Evolutionary conservation across 2,329 filamentous ascomycete species (phyloP), one percentile per base, ranked within the genome.

Genomic region (Ceratocystis harringtonii): DNA sequence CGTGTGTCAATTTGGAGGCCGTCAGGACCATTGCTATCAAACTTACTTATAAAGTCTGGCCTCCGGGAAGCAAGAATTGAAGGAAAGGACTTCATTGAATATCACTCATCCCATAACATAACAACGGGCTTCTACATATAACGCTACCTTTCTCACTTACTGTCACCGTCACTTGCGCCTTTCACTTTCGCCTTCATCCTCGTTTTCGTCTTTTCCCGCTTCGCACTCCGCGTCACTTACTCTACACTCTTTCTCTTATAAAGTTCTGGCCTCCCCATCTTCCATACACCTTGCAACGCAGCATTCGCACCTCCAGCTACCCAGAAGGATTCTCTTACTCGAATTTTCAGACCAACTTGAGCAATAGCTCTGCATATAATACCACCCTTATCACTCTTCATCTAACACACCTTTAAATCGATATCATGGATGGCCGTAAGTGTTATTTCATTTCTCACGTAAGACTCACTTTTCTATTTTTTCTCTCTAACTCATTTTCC

Each of bases 351-450:
- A 28, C 48, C 19, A 15, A 52, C 8, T 52, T 25, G 3, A 25
- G 19, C 48, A 19, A 28, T 28, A 52, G 19, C 7, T 52, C 22
- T 10, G 1, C 48, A 25, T 25, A 19, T 25, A 52, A n/a, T 25
- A 52, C 48, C 17, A 52, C 45, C 6, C 8, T 52, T 1, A 3
- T 10, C 17, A 15, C 12, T 25, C 25, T 52, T 15, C 22, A 10
- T 52, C 48, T 2, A 25, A 52, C 48, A 28, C 7, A 15, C 48
- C 7, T 52, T 25, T 6, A 25, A 2, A 25, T 28, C 19, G 19
- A 52, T 25, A 70, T 67, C 32, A 72, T 72, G 71, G 71, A 72
- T 66, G 71, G 71, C 69, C 68, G 70, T 71, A 68, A 65, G 69
- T 41, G 10, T 15, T 41, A 68, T 61, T 36, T 50, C 52, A 36